Conservation (phyloP, 163 green algal genomes). For the Smithsoniella earleae region DNA sequence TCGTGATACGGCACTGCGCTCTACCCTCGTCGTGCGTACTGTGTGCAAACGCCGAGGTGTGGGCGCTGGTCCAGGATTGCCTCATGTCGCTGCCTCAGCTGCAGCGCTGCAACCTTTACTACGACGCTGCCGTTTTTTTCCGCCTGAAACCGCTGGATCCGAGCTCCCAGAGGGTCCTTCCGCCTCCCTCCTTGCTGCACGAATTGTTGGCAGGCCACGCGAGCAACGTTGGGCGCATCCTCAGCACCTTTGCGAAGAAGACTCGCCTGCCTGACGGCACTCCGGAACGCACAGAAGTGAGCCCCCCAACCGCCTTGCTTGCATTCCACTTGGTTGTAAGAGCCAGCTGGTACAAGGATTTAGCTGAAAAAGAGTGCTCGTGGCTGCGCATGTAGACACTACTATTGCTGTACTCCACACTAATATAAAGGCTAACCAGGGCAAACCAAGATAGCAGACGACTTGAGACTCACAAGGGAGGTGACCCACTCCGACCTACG, state of each 20-base stretch:
- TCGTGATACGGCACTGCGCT: background rate
- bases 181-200: background rate
- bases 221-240: background rate
- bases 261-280: background rate
- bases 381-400: too few species aligned
- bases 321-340: too few species aligned
- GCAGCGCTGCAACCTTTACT: background rate
- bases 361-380: too few species aligned
- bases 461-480: too few species aligned
- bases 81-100: slow-evolving; percentile 21
- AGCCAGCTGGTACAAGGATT: too few species aligned
- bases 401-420: too few species aligned
- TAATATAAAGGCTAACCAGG: too few species aligned
- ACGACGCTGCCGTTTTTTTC: background rate
- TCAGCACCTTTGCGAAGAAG: background rate
- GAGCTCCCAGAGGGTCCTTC: background rate
- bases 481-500: too few species aligned
- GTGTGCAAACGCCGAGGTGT: background rate
- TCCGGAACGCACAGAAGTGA: background rate
- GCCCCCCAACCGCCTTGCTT: too few species aligned
- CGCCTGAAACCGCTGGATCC: background rate
- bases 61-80: background rate
- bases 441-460: too few species aligned
- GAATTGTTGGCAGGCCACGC: background rate
- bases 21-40: background rate